Percentiles rank a stretch among this genome's conserved stretches.
These are phyloP conservation scores for Marsdenia floribunda DNA, from an alignment of 257 asterid species.

Conservation along the genomic window DNA sequence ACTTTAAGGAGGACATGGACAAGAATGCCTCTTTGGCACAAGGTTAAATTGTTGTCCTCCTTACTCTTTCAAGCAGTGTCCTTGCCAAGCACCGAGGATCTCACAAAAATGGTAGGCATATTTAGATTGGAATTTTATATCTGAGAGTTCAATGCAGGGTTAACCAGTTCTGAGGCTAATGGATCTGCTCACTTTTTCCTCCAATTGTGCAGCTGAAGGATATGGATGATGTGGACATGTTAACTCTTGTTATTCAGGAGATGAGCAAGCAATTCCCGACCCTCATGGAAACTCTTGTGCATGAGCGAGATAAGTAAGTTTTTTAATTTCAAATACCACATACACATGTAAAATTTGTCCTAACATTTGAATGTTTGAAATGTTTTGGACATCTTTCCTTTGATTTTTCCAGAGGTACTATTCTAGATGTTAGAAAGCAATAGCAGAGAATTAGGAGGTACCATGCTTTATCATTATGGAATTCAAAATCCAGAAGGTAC, in stretches of 20 bases:
- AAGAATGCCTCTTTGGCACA: conserved; percentile 91
- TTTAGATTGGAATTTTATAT: conserved; percentile 17
- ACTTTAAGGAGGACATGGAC: conserved; percentile 89
- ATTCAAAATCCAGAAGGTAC: not conserved
- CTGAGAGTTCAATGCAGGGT: not conserved
- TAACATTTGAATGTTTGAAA: not conserved
- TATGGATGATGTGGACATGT: conserved; percentile 89
- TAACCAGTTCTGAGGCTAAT: not conserved
- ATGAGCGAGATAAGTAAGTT: conserved; percentile 87
- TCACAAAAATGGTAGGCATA: conserved; percentile 53
- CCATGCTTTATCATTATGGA: not conserved
- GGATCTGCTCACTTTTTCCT: conserved; percentile 11
- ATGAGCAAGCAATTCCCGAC: conserved; percentile 91
- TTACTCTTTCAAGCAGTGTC: conserved; percentile 79
- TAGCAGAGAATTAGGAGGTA: too few species aligned
- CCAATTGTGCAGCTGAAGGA: conserved; percentile 76
- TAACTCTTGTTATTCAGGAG: conserved; percentile 86
- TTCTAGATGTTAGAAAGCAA: not conserved
- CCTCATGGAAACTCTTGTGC: conserved; percentile 90
- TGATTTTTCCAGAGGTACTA: not conserved
- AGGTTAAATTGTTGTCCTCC: conserved; percentile 59
- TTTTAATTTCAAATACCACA: conserved; percentile 5
- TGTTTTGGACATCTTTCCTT: not conserved
- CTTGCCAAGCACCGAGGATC: conserved; percentile 66
- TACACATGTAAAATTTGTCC: not conserved